Percentiles rank a stretch among this genome's conserved stretches.
Evolutionary conservation across 2,329 filamentous ascomycete species (phyloP).

Genomic region (Pezizomycotina sp.): DNA sequence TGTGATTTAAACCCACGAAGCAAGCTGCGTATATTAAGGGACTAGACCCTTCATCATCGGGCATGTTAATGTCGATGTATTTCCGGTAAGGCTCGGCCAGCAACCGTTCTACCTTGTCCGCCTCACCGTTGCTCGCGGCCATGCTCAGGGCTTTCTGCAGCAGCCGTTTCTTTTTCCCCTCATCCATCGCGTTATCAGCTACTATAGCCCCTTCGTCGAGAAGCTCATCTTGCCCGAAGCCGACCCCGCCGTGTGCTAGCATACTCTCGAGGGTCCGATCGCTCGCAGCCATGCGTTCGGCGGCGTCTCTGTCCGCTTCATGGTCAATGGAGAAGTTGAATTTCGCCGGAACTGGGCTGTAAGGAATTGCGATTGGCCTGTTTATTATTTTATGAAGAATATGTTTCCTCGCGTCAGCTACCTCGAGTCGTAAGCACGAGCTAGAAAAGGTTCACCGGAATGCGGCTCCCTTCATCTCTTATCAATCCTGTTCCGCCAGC

Average conservation of each 20-base stretch:
- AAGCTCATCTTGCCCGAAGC: slow-evolving; percentile 56
- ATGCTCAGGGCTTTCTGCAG: slow-evolving; percentile 82
- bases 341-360: slow-evolving; percentile 73
- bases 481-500: background rate
- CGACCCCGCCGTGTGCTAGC: slow-evolving; percentile 81
- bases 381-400: slow-evolving; percentile 13
- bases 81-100: slow-evolving; percentile 55
- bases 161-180: slow-evolving; percentile 60
- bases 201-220: slow-evolving; percentile 69
- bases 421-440: slow-evolving; percentile 3
- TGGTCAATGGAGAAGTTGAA: slow-evolving; percentile 33
- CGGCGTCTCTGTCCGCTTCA: slow-evolving; percentile 40
- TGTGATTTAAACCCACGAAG: slow-evolving; percentile 70
- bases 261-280: slow-evolving; percentile 86
- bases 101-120: slow-evolving; percentile 60
- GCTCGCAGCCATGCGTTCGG: slow-evolving; percentile 47
- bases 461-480: slow-evolving; percentile 5
- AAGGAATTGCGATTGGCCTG: slow-evolving; percentile 90
- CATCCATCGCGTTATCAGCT: slow-evolving; percentile 53
- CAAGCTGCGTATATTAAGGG: slow-evolving; percentile 95
- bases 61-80: slow-evolving; percentile 68
- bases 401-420: slow-evolving; percentile 6
- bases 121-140: slow-evolving; percentile 91
- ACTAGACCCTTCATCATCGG: slow-evolving; percentile 90
- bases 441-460: slow-evolving; percentile 7